A percentile compares a stretch with the other conserved stretches of the same genome.
These are phyloP conservation scores for Cucumis melo DNA, from an alignment of 306 rosid genomes.

Conservation along the genomic window DNA sequence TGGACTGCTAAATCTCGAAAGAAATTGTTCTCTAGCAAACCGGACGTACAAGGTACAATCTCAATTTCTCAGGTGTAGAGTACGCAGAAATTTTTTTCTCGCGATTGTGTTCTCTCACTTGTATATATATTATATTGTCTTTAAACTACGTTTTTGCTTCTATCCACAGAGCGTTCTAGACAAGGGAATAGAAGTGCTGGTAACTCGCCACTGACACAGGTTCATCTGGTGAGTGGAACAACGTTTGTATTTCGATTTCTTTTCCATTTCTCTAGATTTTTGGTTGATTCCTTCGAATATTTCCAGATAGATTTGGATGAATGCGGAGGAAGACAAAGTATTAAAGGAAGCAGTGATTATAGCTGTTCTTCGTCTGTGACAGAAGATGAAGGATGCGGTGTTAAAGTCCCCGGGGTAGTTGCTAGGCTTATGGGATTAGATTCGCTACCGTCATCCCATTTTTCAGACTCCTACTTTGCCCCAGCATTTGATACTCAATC, in stretches of 20 bases:
- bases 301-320: constrained; percentile 57
- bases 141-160: constrained; percentile 6
- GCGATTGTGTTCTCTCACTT: background rate
- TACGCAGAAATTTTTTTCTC: background rate
- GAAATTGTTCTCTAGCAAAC: constrained; percentile 59
- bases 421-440: constrained; percentile 97
- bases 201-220: constrained; percentile 29
- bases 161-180: constrained; percentile 30
- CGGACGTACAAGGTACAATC: constrained; percentile 45
- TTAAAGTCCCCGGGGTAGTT: constrained; percentile 63
- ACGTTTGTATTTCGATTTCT: background rate
- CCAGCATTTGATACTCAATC: constrained; percentile 63
- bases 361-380: constrained; percentile 84
- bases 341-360: constrained; percentile 52
- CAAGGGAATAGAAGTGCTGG: constrained; percentile 38
- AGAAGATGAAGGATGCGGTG: constrained; percentile 66
- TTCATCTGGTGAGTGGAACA: constrained; percentile 28
- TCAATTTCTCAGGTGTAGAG: background rate
- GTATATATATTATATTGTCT: background rate
- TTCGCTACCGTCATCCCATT: constrained; percentile 53
- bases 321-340: constrained; percentile 24
- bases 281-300: background rate
- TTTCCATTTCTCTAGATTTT: background rate
- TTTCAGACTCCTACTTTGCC: constrained; percentile 45
- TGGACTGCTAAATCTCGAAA: constrained; percentile 85